Conservation (phyloP, 2,329 filamentous ascomycete species). For the Chalaropsis thielavioides region DNA sequence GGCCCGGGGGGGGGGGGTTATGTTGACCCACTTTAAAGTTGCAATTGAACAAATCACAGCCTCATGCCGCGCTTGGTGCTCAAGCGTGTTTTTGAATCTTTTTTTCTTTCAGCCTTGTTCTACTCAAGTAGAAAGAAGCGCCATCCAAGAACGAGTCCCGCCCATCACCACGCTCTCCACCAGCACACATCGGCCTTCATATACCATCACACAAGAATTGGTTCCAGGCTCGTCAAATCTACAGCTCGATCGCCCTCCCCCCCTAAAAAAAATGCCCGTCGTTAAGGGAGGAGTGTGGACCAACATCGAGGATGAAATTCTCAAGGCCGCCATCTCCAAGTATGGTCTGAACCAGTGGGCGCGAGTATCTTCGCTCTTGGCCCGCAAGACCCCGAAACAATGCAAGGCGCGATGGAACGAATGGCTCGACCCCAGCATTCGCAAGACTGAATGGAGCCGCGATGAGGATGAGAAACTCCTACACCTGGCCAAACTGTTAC, state of each 20-base stretch:
- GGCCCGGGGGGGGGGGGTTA: no score
- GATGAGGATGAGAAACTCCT: constrained; percentile 97
- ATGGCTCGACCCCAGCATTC: constrained; percentile 95
- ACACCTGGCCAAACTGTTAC: constrained; percentile 95
- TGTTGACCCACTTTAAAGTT: constrained; percentile 17
- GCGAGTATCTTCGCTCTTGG: constrained; percentile 89
- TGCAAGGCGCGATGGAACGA: constrained; percentile 98
- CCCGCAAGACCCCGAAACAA: constrained; percentile 95
- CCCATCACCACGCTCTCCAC: not conserved
- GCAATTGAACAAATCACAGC: not conserved
- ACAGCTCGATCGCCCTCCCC: not conserved
- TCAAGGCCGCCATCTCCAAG: constrained; percentile 89
- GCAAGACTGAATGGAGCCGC: constrained; percentile 97
- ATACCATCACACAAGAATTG: not conserved
- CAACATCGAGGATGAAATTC: constrained; percentile 82
- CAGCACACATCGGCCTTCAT: not conserved
- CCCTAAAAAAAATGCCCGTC: constrained; percentile 41
- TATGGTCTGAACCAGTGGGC: constrained; percentile 97
- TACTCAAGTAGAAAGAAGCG: no score
- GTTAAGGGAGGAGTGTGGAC: constrained; percentile 65
- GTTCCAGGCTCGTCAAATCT: not conserved
- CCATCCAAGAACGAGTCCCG: no score
- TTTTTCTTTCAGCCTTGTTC: constrained; percentile 12
- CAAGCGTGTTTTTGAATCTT: constrained; percentile 6
- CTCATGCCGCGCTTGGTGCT: not conserved